Evolutionary conservation across 169 alveolate genomes (phyloP).

Genomic region (Eimeria necatrix): DNA sequence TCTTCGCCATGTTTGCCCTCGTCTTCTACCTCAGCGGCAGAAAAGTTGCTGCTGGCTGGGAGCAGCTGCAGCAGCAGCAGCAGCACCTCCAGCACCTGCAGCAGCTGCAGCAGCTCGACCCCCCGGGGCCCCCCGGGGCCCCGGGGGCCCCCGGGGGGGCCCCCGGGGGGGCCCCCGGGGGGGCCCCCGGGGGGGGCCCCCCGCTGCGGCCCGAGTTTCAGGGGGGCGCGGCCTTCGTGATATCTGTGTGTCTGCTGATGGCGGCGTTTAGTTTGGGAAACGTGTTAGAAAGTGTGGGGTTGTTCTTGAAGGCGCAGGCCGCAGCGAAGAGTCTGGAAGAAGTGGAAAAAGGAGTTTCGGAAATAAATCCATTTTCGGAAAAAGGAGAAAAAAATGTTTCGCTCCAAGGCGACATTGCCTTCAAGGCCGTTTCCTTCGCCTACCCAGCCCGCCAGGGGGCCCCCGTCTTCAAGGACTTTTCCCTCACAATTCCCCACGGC

Average conservation of each 20-base stretch:
- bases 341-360: not conserved
- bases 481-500: constrained; percentile 51
- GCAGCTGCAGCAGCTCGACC: not conserved
- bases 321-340: not conserved
- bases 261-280: not conserved
- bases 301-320: not conserved
- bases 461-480: constrained; percentile 9
- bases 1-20: constrained; percentile 33
- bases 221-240: not conserved
- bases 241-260: not conserved
- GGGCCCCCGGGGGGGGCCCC: not conserved
- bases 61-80: too few species aligned
- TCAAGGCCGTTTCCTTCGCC: constrained; percentile 41
- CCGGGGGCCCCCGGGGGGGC: too few species aligned
- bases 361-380: not conserved
- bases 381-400: constrained; percentile 18
- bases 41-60: not conserved
- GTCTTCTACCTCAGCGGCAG: constrained; percentile 3
- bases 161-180: not conserved
- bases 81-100: too few species aligned
- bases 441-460: constrained; percentile 54
- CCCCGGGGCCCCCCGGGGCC: not conserved
- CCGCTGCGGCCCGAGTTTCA: not conserved
- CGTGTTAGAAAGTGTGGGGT: not conserved
- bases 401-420: constrained; percentile 45